Conservation (phyloP, 768 basidiomycete species). For the Artomyces pyxidatus region DNA sequence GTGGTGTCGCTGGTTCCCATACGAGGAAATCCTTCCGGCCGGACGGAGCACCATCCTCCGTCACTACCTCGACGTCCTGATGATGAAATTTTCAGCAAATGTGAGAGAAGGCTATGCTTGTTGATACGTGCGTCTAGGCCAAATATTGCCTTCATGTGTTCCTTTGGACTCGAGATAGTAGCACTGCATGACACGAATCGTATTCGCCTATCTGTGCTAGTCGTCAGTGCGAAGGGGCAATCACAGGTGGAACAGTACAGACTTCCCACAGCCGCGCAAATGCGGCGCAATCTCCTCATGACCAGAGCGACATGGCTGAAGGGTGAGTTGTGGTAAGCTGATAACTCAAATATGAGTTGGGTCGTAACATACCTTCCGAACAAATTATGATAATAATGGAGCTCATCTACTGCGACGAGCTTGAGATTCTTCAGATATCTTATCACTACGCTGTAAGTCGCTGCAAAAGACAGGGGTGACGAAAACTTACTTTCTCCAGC, state of each 20-base stretch:
- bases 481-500: constrained; percentile 58
- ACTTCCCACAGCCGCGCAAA: constrained; percentile 77
- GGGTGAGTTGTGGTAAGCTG: no score
- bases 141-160: constrained; percentile 73
- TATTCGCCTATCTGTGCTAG: constrained; percentile 41
- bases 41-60: constrained; percentile 75
- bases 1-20: no score
- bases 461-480: background rate
- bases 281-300: constrained; percentile 63
- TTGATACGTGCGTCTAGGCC: constrained; percentile 39
- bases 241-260: constrained; percentile 18
- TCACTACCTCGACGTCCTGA: constrained; percentile 57
- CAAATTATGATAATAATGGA: constrained; percentile 79
- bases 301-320: constrained; percentile 74
- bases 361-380: constrained; percentile 81
- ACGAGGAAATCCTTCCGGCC: constrained; percentile 74
- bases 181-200: constrained; percentile 84
- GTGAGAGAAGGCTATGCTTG: background rate
- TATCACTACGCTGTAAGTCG: background rate
- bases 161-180: constrained; percentile 67
- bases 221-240: background rate
- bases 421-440: constrained; percentile 75
- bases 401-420: constrained; percentile 75
- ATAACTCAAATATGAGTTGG: no score
- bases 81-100: no score